Conservation (phyloP, 345 rosid genomes). For the Murraya paniculata region DNA sequence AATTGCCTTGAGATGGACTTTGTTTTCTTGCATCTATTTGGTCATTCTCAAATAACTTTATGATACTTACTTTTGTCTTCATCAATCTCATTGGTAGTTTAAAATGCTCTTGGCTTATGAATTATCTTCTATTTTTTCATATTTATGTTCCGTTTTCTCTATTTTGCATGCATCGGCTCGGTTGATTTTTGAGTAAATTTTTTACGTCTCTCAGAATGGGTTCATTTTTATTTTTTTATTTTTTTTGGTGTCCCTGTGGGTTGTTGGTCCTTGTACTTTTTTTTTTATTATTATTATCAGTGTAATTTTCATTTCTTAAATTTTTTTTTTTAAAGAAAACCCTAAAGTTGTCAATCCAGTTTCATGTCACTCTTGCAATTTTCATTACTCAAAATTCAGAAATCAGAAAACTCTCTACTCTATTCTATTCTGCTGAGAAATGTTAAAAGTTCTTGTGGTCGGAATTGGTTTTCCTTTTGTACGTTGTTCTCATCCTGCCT, state of each 20-base stretch:
- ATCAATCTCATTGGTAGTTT: background rate
- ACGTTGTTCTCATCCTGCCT: background rate
- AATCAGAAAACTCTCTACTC: background rate
- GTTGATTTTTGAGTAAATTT: too few relatives aligned
- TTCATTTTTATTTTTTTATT: too few relatives aligned
- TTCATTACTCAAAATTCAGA: background rate
- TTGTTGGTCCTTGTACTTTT: too few relatives aligned
- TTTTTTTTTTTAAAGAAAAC: too few relatives aligned
- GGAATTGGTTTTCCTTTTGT: background rate
- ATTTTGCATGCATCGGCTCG: background rate
- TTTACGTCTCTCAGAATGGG: too few relatives aligned
- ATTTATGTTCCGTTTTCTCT: background rate
- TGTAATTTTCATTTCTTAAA: too few relatives aligned
- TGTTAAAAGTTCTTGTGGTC: background rate
- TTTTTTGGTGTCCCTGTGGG: too few relatives aligned
- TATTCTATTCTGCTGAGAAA: background rate
- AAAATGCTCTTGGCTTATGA: too few relatives aligned
- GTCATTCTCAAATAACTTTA: background rate
- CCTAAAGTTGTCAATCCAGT: background rate
- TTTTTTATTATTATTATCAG: too few relatives aligned
- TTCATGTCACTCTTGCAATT: background rate
- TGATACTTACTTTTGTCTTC: background rate
- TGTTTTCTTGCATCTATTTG: background rate
- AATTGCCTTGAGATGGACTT: background rate
- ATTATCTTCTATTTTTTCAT: background rate